Percentiles rank a stretch among this genome's conserved stretches.
phyloP scores from a whole-genome alignment of 129 eudicot species.

The Pseudognaphalium luteoalbum region DNA sequence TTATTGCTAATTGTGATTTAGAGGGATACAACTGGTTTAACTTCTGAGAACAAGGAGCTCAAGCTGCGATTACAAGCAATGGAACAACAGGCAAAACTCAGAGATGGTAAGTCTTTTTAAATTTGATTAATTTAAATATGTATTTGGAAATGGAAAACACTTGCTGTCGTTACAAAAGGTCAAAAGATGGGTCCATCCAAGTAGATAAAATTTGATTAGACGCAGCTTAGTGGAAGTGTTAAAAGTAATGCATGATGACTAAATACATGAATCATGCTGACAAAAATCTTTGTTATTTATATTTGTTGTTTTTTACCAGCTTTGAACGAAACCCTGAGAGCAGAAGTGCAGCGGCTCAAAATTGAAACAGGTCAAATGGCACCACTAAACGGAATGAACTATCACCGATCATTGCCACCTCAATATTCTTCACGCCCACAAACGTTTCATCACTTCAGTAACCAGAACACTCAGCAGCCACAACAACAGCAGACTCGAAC shows the following conservation, averaged over 20 bases:
- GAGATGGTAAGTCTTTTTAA: slow-evolving; percentile 61
- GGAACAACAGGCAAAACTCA: slow-evolving; percentile 89
- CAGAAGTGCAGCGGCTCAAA: slow-evolving; percentile 85
- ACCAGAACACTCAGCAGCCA: slow-evolving; percentile 35
- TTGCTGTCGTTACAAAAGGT: not conserved
- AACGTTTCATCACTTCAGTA: slow-evolving; percentile 36
- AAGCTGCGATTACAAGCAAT: slow-evolving; percentile 78
- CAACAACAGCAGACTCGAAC: slow-evolving; percentile 60
- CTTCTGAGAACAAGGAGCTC: slow-evolving; percentile 86
- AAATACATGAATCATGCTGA: no score
- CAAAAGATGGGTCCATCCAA: not conserved
- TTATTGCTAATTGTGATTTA: slow-evolving; percentile 36
- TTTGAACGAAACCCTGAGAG: slow-evolving; percentile 76
- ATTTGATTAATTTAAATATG: not conserved
- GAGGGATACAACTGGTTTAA: slow-evolving; percentile 78
- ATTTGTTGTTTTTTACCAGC: slow-evolving; percentile 36
- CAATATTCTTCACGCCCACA: slow-evolving; percentile 46
- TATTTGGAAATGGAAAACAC: not conserved
- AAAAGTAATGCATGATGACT: no score
- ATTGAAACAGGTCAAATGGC: slow-evolving; percentile 74
- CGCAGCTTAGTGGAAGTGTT: not conserved
- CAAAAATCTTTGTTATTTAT: not conserved
- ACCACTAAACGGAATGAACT: slow-evolving; percentile 52
- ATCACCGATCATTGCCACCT: slow-evolving; percentile 45
- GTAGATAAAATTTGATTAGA: not conserved